Evolutionary conservation across 2,329 filamentous ascomycete genomes (phyloP).

Genomic region (Gaeumannomyces tritici): DNA sequence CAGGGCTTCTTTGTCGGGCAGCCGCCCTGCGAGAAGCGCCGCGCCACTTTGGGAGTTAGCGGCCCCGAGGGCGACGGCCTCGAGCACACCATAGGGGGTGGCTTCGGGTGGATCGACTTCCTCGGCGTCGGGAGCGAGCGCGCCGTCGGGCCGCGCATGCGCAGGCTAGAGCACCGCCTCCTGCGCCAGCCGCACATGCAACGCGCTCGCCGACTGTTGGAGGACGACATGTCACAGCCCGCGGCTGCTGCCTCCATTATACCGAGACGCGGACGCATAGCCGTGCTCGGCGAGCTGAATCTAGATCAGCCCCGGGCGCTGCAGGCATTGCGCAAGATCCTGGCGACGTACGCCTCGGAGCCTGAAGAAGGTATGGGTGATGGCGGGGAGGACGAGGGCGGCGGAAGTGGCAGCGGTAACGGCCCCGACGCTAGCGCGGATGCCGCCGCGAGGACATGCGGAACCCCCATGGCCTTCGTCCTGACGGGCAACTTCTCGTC

Average conservation of each 20-base stretch:
- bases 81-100: constrained; percentile 59
- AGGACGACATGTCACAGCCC: constrained; percentile 2
- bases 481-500: constrained; percentile 76
- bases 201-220: constrained; percentile 8
- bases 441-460: not conserved
- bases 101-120: constrained; percentile 97
- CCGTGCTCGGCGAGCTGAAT: constrained; percentile 79
- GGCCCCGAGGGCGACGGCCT: constrained; percentile 42
- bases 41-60: constrained; percentile 65
- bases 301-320: constrained; percentile 77
- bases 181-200: constrained; percentile 28
- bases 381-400: not conserved
- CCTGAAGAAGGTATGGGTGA: constrained; percentile 27
- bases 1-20: constrained; percentile 85
- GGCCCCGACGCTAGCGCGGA: not conserved
- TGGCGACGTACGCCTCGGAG: constrained; percentile 62
- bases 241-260: constrained; percentile 6
- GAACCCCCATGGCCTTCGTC: constrained; percentile 67
- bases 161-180: constrained; percentile 63
- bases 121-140: constrained; percentile 84
- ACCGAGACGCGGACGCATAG: constrained; percentile 41
- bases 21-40: constrained; percentile 80
- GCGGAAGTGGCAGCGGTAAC: not conserved
- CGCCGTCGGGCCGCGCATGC: constrained; percentile 74
- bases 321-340: constrained; percentile 69